Evolutionary conservation across 768 basidiomycete genomes (phyloP).

Genomic region (Suillus ampliporus): DNA sequence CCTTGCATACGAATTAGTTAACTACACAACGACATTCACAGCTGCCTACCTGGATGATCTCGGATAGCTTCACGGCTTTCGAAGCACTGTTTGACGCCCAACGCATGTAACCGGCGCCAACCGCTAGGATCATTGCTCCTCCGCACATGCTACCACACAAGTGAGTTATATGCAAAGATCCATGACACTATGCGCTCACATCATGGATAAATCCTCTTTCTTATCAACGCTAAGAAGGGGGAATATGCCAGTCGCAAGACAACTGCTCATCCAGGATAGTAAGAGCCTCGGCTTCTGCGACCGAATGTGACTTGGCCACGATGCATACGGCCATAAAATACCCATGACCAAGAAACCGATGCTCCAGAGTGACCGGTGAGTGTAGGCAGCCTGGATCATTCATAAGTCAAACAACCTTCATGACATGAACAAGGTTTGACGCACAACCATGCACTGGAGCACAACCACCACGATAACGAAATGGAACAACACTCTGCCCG

Average conservation of each 20-base stretch:
- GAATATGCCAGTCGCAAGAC: constrained; percentile 64
- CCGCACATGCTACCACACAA: constrained; percentile 47
- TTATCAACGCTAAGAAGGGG: constrained; percentile 78
- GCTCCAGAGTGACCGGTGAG: constrained; percentile 74
- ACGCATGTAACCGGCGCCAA: constrained; percentile 34
- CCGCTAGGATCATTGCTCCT: constrained; percentile 49
- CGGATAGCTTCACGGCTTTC: constrained; percentile 13
- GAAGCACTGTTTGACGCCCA: constrained; percentile 1
- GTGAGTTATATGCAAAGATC: constrained; percentile 16
- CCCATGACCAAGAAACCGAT: constrained; percentile 66
- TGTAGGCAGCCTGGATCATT: constrained; percentile 64
- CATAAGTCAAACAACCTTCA: constrained; percentile 10
- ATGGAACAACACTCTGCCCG: not conserved
- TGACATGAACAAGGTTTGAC: constrained; percentile 31
- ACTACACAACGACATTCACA: not conserved
- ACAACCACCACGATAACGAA: constrained; percentile 43
- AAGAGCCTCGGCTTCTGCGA: constrained; percentile 33
- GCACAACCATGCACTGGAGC: constrained; percentile 76
- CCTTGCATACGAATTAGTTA: constrained; percentile 36
- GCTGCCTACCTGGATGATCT: constrained; percentile 30
- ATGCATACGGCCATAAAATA: constrained; percentile 62
- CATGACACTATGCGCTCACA: constrained; percentile 53
- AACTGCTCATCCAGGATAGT: constrained; percentile 53
- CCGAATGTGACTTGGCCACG: constrained; percentile 49
- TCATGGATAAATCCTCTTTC: constrained; percentile 58